These are phyloP conservation scores for Dissophora globulifera DNA, from an alignment of 192 early-diverging fungal genomes.

Conservation along the genomic window DNA sequence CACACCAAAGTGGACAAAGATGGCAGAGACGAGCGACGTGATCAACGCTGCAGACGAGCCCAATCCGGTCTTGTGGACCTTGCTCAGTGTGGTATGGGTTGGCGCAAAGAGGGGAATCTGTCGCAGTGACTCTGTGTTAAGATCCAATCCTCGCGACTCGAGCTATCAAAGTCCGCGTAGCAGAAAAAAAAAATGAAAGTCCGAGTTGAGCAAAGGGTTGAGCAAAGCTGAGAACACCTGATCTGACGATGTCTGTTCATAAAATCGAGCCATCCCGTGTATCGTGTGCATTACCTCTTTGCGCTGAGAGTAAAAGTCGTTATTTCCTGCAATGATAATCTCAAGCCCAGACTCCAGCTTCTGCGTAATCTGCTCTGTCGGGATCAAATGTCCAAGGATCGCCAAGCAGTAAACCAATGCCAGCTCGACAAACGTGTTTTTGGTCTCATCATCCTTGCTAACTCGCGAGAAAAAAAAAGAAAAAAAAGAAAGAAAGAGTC, in stretches of 20 bases:
- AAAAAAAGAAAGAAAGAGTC: too few species aligned
- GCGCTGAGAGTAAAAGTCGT: slow-evolving; percentile 99
- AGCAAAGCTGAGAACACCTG: not conserved
- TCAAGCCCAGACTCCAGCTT: slow-evolving; percentile 62
- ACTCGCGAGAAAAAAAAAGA: not conserved
- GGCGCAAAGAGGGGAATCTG: slow-evolving; percentile 70
- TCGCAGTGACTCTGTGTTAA: slow-evolving; percentile 66
- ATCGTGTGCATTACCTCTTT: slow-evolving; percentile 58
- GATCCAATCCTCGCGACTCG: slow-evolving; percentile 53
- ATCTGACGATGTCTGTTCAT: not conserved
- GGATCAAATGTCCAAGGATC: slow-evolving; percentile 51
- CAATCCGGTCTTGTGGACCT: slow-evolving; percentile 95
- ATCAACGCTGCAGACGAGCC: slow-evolving; percentile 98
- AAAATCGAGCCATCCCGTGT: too few species aligned
- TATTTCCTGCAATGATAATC: slow-evolving; percentile 88
- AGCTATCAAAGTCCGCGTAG: slow-evolving; percentile 55
- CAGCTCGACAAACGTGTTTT: slow-evolving; percentile 77
- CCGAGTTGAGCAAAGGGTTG: too few species aligned
- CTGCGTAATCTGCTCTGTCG: slow-evolving; percentile 24
- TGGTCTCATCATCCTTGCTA: slow-evolving; percentile 41
- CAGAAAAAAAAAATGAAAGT: slow-evolving; percentile 5
- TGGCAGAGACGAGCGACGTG: slow-evolving; percentile 85
- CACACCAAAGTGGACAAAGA: slow-evolving; percentile 80
- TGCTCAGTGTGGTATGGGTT: slow-evolving; percentile 68
- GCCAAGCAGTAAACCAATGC: slow-evolving; percentile 59